These are phyloP conservation scores for Vitis cinerea DNA, from an alignment of 164 flowering plant genomes.

Conservation along the genomic window DNA sequence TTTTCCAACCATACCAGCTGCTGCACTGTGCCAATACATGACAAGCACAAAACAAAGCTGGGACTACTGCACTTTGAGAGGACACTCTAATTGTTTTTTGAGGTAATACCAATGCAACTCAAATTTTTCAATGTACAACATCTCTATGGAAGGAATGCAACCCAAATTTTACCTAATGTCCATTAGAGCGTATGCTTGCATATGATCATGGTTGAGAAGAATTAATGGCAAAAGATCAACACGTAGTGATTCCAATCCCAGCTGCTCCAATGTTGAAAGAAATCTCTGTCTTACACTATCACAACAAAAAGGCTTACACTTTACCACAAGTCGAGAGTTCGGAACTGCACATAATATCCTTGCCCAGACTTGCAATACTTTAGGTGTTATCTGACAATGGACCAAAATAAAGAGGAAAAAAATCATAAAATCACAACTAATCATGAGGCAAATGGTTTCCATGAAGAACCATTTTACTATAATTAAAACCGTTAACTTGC, in stretches of 20 bases:
- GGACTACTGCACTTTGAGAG: background rate
- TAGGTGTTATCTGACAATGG: slow-evolving; percentile 83
- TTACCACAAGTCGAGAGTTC: slow-evolving; percentile 93
- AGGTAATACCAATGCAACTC: too few species aligned
- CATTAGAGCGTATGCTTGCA: slow-evolving; percentile 98
- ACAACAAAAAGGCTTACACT: slow-evolving; percentile 96
- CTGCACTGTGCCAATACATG: background rate
- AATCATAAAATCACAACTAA: background rate
- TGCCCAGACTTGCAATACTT: slow-evolving; percentile 96
- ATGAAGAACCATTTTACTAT: background rate
- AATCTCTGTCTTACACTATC: slow-evolving; percentile 87
- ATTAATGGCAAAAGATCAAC: slow-evolving; percentile 96
- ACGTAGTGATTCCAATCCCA: slow-evolving; percentile 89
- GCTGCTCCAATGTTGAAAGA: slow-evolving; percentile 82
- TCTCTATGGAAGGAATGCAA: background rate
- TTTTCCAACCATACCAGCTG: background rate
- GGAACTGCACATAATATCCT: slow-evolving; percentile 91
- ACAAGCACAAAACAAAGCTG: background rate
- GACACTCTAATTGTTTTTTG: too few species aligned
- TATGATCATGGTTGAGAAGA: slow-evolving; percentile 96
- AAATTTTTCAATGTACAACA: too few species aligned
- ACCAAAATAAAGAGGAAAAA: slow-evolving; percentile 1
- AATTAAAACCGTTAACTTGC: background rate
- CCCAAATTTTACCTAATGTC: slow-evolving; percentile 72
- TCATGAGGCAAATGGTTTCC: background rate